Conservation (phyloP, 2,329 filamentous ascomycete genomes). For the Colletotrichum magnum region DNA sequence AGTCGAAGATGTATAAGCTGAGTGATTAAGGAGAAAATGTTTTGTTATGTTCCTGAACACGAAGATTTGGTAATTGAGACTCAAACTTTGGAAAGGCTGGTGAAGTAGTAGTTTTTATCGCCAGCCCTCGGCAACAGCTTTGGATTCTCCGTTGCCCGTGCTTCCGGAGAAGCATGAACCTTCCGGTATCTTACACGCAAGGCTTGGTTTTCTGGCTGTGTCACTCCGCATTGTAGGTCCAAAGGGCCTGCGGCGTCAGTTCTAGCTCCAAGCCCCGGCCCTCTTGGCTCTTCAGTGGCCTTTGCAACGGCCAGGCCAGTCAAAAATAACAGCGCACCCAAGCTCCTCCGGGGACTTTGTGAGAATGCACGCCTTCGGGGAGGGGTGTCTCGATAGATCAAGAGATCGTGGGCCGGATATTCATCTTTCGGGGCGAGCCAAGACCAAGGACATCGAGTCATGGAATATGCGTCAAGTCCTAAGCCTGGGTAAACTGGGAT, state of each 20-base stretch:
- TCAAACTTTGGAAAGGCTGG: not conserved
- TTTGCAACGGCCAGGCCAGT: too few relatives aligned
- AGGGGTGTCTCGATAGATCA: too few relatives aligned
- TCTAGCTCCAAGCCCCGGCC: not conserved
- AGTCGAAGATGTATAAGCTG: not conserved
- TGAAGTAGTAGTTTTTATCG: not conserved
- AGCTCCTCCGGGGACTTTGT: too few relatives aligned
- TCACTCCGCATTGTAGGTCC: not conserved
- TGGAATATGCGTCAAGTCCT: too few relatives aligned
- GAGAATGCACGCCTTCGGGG: too few relatives aligned
- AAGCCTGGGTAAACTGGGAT: too few relatives aligned
- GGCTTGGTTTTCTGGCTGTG: conserved; percentile 7
- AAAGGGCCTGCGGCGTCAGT: conserved; percentile 7
- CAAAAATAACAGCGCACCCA: too few relatives aligned
- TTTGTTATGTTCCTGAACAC: conserved; percentile 14
- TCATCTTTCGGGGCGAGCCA: too few relatives aligned
- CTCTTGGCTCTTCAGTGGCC: not conserved
- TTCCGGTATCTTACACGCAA: not conserved
- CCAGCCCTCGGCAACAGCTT: not conserved
- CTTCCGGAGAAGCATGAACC: not conserved
- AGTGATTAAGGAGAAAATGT: not conserved
- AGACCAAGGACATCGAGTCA: too few relatives aligned
- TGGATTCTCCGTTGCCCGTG: not conserved
- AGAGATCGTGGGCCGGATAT: too few relatives aligned
- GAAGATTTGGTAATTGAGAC: not conserved